Conservation (phyloP, 352 stramenopile species). For the Phytophthora melonis region DNA sequence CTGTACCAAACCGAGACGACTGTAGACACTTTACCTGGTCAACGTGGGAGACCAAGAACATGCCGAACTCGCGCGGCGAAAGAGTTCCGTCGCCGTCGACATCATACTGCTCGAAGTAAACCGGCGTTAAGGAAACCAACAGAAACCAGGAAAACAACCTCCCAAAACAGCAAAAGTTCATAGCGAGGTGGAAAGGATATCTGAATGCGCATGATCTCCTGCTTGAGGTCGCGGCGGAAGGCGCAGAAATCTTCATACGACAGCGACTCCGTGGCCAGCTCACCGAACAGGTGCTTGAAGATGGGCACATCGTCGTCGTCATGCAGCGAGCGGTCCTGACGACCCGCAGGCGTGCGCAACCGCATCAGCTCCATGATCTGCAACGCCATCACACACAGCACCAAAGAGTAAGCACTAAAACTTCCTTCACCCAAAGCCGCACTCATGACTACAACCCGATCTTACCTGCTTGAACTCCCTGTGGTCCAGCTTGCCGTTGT, state of each 20-base stretch:
- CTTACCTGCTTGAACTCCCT: slow-evolving; percentile 83
- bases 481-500: slow-evolving; percentile 83
- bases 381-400: not conserved
- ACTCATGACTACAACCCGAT: not conserved
- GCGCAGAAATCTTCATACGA: slow-evolving; percentile 84
- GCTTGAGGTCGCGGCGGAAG: slow-evolving; percentile 79
- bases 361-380: slow-evolving; percentile 90
- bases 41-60: slow-evolving; percentile 89
- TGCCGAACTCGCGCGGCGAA: slow-evolving; percentile 85
- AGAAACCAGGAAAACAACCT: not conserved
- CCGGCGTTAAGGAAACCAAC: slow-evolving; percentile 58
- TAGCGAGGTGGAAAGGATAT: slow-evolving; percentile 72
- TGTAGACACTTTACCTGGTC: slow-evolving; percentile 55
- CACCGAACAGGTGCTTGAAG: slow-evolving; percentile 89
- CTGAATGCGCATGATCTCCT: slow-evolving; percentile 90
- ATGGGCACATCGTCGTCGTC: slow-evolving; percentile 76
- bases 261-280: slow-evolving; percentile 81
- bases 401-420: not conserved
- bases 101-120: slow-evolving; percentile 92
- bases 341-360: slow-evolving; percentile 75
- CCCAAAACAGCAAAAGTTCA: not conserved
- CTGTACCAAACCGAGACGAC: not conserved
- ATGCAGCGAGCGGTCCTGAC: slow-evolving; percentile 81
- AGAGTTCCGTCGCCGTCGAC: slow-evolving; percentile 82
- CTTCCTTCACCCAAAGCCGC: not conserved